Evolutionary conservation across 208 protist genomes (phyloP).

Genomic region (Crithidia fasciculata): DNA sequence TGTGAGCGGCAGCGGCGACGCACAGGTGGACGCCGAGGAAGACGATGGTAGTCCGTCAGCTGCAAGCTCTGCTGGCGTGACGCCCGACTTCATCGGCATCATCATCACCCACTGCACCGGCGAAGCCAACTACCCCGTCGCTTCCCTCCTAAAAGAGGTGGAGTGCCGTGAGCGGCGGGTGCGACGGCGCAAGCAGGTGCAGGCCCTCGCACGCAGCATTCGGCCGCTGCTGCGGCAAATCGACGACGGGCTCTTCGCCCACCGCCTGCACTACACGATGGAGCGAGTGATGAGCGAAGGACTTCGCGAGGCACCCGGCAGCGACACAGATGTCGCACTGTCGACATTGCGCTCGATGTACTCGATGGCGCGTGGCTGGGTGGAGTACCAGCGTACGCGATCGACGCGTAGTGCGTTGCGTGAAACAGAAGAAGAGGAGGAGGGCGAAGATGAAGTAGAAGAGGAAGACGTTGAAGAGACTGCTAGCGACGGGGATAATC

Average conservation of each 20-base stretch:
- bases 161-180: slow-evolving; percentile 15
- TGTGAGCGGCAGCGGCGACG: not conserved
- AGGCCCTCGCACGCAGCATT: not conserved
- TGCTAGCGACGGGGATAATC: too few species aligned
- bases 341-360: too few species aligned
- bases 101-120: slow-evolving; percentile 81
- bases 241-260: slow-evolving; percentile 8
- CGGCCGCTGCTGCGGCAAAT: slow-evolving; percentile 1
- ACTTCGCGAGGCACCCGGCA: too few species aligned
- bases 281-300: too few species aligned
- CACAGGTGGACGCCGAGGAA: not conserved
- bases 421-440: too few species aligned
- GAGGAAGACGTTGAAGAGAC: too few species aligned
- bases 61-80: not conserved
- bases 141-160: slow-evolving; percentile 4
- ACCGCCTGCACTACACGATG: slow-evolving; percentile 15
- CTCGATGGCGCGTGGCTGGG: too few species aligned
- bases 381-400: too few species aligned
- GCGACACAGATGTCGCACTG: too few species aligned
- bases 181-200: slow-evolving; percentile 6
- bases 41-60: not conserved
- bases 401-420: too few species aligned
- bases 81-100: slow-evolving; percentile 69
- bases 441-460: too few species aligned
- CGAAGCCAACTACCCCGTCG: slow-evolving; percentile 34